Percentiles rank a stretch among this genome's conserved stretches.
Evolutionary conservation across 768 basidiomycete species (phyloP).

Genomic region (Agaricus blazei): DNA sequence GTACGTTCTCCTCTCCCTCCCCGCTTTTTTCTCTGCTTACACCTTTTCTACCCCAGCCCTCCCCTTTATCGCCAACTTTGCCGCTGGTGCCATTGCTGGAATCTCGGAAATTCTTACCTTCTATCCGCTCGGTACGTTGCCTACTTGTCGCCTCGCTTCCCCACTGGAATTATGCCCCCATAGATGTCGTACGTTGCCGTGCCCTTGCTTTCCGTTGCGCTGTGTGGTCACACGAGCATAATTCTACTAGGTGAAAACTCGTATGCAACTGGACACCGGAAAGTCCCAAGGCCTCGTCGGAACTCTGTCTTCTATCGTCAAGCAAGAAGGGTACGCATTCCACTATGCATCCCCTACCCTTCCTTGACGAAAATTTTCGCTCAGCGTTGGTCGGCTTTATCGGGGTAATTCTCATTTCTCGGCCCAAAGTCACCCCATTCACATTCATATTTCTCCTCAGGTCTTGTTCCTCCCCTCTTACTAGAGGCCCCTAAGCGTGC

Average conservation of each 20-base stretch:
- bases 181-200: slow-evolving; percentile 76
- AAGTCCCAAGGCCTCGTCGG: slow-evolving; percentile 77
- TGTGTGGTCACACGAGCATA: background rate
- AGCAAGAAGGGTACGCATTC: slow-evolving; percentile 77
- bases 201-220: background rate
- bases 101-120: slow-evolving; percentile 80
- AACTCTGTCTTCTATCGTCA: slow-evolving; percentile 77
- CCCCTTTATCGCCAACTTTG: slow-evolving; percentile 85
- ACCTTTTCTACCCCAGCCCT: slow-evolving; percentile 44
- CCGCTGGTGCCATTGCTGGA: slow-evolving; percentile 95
- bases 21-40: background rate
- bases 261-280: slow-evolving; percentile 94
- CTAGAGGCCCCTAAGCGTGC: slow-evolving; percentile 98
- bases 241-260: slow-evolving; percentile 80
- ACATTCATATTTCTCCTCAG: slow-evolving; percentile 26
- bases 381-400: slow-evolving; percentile 78
- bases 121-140: slow-evolving; percentile 76
- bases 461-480: slow-evolving; percentile 91
- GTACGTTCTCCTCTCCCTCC: slow-evolving; percentile 24
- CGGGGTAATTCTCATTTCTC: slow-evolving; percentile 49
- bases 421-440: background rate
- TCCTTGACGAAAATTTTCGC: background rate
- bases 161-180: background rate
- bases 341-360: slow-evolving; percentile 5
- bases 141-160: slow-evolving; percentile 2